Percentiles rank a stretch among this genome's conserved stretches.
Evolutionary conservation across 108 stramenopile species (phyloP).

Genomic region (Fistulifera solaris): DNA sequence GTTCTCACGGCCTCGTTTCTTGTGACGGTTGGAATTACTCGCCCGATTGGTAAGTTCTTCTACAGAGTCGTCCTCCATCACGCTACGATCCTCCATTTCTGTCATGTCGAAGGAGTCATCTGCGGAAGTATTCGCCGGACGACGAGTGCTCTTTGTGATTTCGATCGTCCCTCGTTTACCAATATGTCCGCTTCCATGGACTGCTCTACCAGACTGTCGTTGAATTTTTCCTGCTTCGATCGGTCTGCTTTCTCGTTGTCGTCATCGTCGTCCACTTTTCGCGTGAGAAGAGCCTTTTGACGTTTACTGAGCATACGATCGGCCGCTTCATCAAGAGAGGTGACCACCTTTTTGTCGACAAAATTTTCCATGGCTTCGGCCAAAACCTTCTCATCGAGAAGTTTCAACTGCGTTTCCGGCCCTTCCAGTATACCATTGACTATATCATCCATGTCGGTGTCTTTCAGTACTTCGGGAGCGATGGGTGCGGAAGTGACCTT

Average conservation of each 20-base stretch:
- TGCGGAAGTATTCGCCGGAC: not conserved
- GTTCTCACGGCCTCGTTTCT: too few species aligned
- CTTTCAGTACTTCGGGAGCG: slow-evolving; percentile 72
- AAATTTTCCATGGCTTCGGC: slow-evolving; percentile 77
- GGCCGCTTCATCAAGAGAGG: slow-evolving; percentile 54
- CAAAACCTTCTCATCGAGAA: slow-evolving; percentile 54
- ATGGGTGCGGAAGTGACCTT: slow-evolving; percentile 38
- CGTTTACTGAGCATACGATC: slow-evolving; percentile 39
- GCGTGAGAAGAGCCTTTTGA: slow-evolving; percentile 31
- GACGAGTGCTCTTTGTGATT: slow-evolving; percentile 9
- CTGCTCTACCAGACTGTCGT: not conserved
- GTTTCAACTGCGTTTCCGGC: slow-evolving; percentile 58
- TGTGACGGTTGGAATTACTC: too few species aligned
- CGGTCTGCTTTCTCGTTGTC: not conserved
- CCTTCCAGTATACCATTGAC: slow-evolving; percentile 57
- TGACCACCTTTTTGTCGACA: slow-evolving; percentile 60
- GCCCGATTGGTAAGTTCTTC: too few species aligned
- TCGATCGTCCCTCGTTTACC: slow-evolving; percentile 11
- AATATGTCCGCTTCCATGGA: slow-evolving; percentile 7
- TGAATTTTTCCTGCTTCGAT: not conserved
- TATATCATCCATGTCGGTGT: slow-evolving; percentile 77
- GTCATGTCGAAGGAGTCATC: not conserved
- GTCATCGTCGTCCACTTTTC: slow-evolving; percentile 5
- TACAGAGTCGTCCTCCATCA: too few species aligned
- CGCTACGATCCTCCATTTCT: not conserved